phyloP scores from a whole-genome alignment of 2,329 filamentous ascomycete genomes.

The Sporothrix mexicana region DNA sequence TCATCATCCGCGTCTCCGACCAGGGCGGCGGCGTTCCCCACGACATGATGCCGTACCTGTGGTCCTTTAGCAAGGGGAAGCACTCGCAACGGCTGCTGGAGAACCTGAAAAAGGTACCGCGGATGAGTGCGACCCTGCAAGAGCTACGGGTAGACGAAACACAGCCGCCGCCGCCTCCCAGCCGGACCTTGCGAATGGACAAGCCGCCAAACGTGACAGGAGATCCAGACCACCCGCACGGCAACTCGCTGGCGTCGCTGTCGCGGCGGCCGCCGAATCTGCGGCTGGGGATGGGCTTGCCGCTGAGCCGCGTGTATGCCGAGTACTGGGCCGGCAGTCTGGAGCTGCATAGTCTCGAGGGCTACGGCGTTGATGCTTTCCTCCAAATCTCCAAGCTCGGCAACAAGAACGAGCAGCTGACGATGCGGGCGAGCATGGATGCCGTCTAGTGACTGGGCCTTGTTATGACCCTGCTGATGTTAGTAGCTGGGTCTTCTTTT shows the following conservation, averaged over 20 bases:
- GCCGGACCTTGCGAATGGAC: constrained; percentile 3
- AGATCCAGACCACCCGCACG: constrained; percentile 28
- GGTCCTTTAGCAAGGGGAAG: constrained; percentile 96
- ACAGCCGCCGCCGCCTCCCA: not conserved
- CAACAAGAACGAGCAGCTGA: constrained; percentile 96
- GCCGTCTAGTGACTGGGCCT: constrained; percentile 57
- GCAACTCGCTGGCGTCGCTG: constrained; percentile 75
- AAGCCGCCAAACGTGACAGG: constrained; percentile 2
- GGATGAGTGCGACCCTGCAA: constrained; percentile 91
- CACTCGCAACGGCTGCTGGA: constrained; percentile 76
- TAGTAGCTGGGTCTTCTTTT: not conserved
- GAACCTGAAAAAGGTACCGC: constrained; percentile 85
- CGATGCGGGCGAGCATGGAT: constrained; percentile 76
- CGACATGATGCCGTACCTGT: constrained; percentile 85
- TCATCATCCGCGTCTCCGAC: constrained; percentile 95
- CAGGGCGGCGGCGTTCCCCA: constrained; percentile 89
- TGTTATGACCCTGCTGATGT: not conserved
- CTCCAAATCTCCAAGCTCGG: constrained; percentile 94
- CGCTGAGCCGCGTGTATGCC: constrained; percentile 91
- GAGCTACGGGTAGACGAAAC: constrained; percentile 67
- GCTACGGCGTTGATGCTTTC: constrained; percentile 95
- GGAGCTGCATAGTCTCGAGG: constrained; percentile 89
- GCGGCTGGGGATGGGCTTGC: constrained; percentile 88
- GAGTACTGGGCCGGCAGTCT: constrained; percentile 97
- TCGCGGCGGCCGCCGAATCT: constrained; percentile 85